Conservation (phyloP, 78 protist species). For the Emiliania huxleyi region DNA sequence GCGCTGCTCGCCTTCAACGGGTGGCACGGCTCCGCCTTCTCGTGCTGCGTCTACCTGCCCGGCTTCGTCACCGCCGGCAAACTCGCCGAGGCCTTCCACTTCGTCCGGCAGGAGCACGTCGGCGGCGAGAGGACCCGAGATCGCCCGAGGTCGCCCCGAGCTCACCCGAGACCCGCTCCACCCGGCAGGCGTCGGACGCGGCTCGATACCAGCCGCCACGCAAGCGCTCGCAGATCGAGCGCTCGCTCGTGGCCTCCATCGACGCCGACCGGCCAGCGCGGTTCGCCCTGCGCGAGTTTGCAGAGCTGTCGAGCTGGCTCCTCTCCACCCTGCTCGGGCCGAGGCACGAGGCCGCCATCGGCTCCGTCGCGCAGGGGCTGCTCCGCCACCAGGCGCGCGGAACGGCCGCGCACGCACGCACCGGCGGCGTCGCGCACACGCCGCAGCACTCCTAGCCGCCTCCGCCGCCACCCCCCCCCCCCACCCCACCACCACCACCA, state of each 20-base stretch:
- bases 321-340: background rate
- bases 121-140: too few relatives aligned
- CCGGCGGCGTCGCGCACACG: too few relatives aligned
- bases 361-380: too few relatives aligned
- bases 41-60: background rate
- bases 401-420: too few relatives aligned
- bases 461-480: too few relatives aligned
- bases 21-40: background rate
- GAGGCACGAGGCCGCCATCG: background rate
- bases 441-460: too few relatives aligned
- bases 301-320: background rate
- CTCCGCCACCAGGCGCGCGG: too few relatives aligned
- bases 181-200: background rate
- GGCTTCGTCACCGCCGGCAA: slow-evolving; percentile 2
- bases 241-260: background rate
- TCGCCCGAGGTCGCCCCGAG: too few relatives aligned
- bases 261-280: background rate
- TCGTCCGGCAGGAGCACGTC: background rate
- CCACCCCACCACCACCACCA: too few relatives aligned
- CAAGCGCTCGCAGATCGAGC: background rate
- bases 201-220: background rate
- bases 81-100: background rate
- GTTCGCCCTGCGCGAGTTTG: background rate
- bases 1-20: background rate
- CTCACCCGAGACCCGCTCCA: too few relatives aligned